Base-by-base conservation (phyloP, 257 asterid species). In the Solanum virginianum region DNA sequence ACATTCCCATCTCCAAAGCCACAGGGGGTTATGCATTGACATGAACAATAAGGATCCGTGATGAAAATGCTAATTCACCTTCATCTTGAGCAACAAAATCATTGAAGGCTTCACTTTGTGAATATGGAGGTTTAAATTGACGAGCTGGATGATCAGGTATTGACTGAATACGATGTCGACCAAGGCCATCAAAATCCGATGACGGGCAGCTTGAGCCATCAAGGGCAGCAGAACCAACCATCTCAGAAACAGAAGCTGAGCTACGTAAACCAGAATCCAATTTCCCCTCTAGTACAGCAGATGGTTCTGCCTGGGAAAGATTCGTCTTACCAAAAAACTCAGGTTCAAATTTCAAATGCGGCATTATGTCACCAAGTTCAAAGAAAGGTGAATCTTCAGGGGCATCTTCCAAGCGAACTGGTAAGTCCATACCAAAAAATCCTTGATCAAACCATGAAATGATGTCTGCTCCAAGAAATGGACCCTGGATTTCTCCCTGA, bases 361-460 rank as follows among this genome's bases (percentile, higher is more conserved):
- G 99, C 98, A 97, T 97, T 81, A 95, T 86, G 74, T 95, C 98
- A 84, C 98, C 98, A 89, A 97, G 88, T 88, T 95, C 95, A 65
- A 53, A 82, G 88, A 97, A 97, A 26, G 94, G 95, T 16, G 92
- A 88, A 68, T 88, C 97, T 80, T 90, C 94, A 56, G 97, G 93
- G 85, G 98, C 98, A 93, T 91, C 98, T 88, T 90, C 98, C 88
- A 92, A 90, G 85, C 98, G 97, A 74, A 97, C 98, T 29, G 96
- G 98, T 87, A 97, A 90, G 86, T 97, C 98, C 14, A 91, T 88
- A 84, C 98, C 99, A 85, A 97, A 97, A 90, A 94, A 97, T 16
- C 99, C 99, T 90, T 95, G 98, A 82, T 97, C 99, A 89, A 88
- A 95, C 99, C 99, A 97, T 68, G 98, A 92, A 72, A 97, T 93